These are phyloP conservation scores for Globisporangium alternatum DNA, from an alignment of 352 stramenopile genomes.

Conservation along the genomic window DNA sequence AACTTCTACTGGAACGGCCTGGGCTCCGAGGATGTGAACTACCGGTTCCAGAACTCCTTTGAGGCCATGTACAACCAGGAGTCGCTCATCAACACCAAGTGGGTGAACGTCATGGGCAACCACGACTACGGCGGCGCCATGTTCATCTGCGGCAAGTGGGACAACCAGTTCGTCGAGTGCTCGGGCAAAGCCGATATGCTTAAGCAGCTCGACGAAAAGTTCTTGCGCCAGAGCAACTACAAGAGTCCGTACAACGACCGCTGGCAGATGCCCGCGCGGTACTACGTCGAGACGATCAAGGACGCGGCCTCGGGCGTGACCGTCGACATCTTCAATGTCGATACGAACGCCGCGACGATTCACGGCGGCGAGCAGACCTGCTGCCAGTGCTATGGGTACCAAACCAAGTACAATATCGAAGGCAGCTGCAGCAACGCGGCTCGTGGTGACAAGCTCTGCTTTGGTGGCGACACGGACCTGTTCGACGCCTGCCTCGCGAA, in stretches of 20 bases:
- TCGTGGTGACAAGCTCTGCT: conserved; percentile 48
- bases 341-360: conserved; percentile 54
- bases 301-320: conserved; percentile 32
- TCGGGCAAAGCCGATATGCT: conserved; percentile 52
- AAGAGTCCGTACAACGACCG: conserved; percentile 63
- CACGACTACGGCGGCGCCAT: conserved; percentile 71
- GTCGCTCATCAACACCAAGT: conserved; percentile 50
- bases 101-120: conserved; percentile 71
- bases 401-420: conserved; percentile 44
- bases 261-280: conserved; percentile 63
- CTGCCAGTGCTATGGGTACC: conserved; percentile 77
- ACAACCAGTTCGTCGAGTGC: conserved; percentile 65
- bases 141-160: conserved; percentile 71
- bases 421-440: conserved; percentile 42
- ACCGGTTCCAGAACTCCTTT: conserved; percentile 65
- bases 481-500: conserved; percentile 61
- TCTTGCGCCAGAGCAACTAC: conserved; percentile 53
- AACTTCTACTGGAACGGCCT: conserved; percentile 78
- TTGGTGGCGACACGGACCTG: conserved; percentile 46
- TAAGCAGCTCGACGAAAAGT: conserved; percentile 66
- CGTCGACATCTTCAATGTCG: conserved; percentile 73
- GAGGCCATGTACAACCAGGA: conserved; percentile 60
- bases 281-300: conserved; percentile 53
- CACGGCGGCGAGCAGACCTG: conserved; percentile 68
- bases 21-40: conserved; percentile 56